phyloP scores from a whole-genome alignment of 805 yeast species.

The Tetrapisispora taiwanensis region DNA sequence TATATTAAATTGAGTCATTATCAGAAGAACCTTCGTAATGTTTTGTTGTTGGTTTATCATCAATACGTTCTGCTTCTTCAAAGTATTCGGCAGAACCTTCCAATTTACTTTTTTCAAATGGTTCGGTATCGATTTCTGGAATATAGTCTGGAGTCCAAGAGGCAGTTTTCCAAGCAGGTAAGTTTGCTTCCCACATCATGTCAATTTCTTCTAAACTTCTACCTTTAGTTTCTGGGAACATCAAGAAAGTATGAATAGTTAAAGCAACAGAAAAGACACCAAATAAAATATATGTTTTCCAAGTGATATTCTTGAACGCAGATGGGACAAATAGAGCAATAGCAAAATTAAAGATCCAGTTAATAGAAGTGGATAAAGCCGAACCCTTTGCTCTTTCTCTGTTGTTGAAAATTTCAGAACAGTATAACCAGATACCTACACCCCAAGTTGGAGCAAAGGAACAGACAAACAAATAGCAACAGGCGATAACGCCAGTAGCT shows the following conservation, averaged over 20 bases:
- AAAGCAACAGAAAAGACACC: constrained; percentile 39
- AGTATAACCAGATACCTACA: constrained; percentile 35
- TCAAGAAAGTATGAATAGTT: constrained; percentile 40
- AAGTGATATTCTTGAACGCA: constrained; percentile 32
- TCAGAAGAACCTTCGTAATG: background rate
- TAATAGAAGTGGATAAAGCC: constrained; percentile 52
- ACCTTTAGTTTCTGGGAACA: constrained; percentile 71
- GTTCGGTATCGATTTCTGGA: background rate
- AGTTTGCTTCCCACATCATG: constrained; percentile 15
- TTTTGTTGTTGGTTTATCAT: background rate
- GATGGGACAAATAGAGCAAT: constrained; percentile 58
- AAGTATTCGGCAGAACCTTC: background rate
- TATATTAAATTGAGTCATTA: background rate
- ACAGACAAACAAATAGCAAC: constrained; percentile 38
- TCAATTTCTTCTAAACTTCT: constrained; percentile 67
- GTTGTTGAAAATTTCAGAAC: constrained; percentile 50
- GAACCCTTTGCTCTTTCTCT: constrained; percentile 61
- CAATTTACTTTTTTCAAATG: background rate
- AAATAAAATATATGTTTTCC: constrained; percentile 50
- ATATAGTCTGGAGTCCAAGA: background rate
- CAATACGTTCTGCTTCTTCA: background rate
- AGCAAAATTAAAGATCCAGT: constrained; percentile 56
- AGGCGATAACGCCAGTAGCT: constrained; percentile 42
- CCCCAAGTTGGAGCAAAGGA: constrained; percentile 41
- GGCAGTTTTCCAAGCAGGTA: constrained; percentile 3